Evolutionary conservation across 768 basidiomycete species (phyloP).

Genomic region (Xerocomellus amylosporus): DNA sequence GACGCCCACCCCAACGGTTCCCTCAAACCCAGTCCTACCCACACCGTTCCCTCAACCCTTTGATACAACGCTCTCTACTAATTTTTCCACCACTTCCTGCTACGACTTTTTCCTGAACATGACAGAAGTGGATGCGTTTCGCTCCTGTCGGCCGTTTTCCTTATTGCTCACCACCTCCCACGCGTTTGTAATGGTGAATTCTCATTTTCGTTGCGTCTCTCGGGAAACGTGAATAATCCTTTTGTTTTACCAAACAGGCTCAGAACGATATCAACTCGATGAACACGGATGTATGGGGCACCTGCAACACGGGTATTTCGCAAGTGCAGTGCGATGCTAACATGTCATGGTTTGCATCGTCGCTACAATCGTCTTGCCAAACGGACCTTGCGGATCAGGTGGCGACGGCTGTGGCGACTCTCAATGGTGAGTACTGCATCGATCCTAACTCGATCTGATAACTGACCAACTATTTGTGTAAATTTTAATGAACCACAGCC

Average conservation of each 20-base stretch:
- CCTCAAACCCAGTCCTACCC: constrained; percentile 49
- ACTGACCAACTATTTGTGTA: background rate
- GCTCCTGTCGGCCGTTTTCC: constrained; percentile 76
- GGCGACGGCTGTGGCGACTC: constrained; percentile 48
- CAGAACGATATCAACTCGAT: constrained; percentile 59
- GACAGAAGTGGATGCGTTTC: constrained; percentile 57
- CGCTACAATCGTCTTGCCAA: constrained; percentile 50
- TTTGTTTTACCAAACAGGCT: constrained; percentile 43
- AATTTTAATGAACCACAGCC: constrained; percentile 35
- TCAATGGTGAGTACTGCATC: constrained; percentile 45
- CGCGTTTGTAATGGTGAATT: constrained; percentile 53
- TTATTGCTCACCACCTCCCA: constrained; percentile 55
- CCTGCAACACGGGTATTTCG: constrained; percentile 60
- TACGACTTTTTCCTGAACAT: constrained; percentile 74
- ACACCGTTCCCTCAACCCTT: constrained; percentile 78
- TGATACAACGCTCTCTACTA: constrained; percentile 57
- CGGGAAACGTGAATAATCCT: background rate
- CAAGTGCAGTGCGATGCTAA: constrained; percentile 56
- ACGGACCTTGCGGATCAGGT: constrained; percentile 55
- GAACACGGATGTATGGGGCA: constrained; percentile 74
- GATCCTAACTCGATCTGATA: background rate
- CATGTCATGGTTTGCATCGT: constrained; percentile 61
- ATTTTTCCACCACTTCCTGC: constrained; percentile 66
- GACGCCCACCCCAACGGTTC: constrained; percentile 24
- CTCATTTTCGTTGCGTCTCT: background rate